Base-by-base conservation (phyloP, 208 protist species). In the Trypanosoma boissoni region DNA sequence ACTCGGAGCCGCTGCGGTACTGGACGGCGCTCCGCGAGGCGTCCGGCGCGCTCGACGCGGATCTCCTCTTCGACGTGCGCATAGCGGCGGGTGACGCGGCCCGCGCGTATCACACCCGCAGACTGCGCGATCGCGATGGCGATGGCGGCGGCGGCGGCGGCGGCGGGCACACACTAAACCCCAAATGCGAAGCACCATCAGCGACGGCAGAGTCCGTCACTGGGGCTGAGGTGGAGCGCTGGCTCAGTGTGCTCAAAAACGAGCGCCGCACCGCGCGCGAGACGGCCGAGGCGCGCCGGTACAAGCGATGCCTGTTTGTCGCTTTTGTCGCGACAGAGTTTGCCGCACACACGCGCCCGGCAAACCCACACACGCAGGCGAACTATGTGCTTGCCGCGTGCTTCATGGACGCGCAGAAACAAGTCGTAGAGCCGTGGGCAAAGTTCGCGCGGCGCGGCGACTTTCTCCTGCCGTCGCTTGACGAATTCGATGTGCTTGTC, bases 401-500 rank as follows among this genome's bases (percentile, higher is more conserved):
- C 49, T 49, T 94, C 26, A 71, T 62, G 54, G 84, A 94, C 56
- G 29, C 63, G 32, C 23, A 63, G 3, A 65, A 72, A 1, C 69
- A 50, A 23, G 56, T 78, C 23, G 63, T 94, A 26, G 79, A 88
- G 75, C 88, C 88, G 50, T 86, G 76, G 82, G 23, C 49, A n/a
- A 73, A 72, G 46, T 90, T 80, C 54, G 48, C 59, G 14, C n/a
- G 32, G 7, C 78, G 88, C 5, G 82, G 80, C 0, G 64, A 78
- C 39, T 86, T 88, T 27, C 43, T 27, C n/a, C 54, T 94, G 28
- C 88, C 88, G 6, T 74, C 56, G 1, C 72, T 94, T 12, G 69
- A 76, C 23, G 72, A 59, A 20, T 86, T 85, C 64, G 72, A 92
- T 34, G 84, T 90, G 26, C 58, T 94, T 46, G 83, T 94, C 10